A percentile compares a stretch with the other conserved stretches of the same genome.
phyloP scores from a whole-genome alignment of 306 rosid species.

The Amphicarpaea edgeworthii region DNA sequence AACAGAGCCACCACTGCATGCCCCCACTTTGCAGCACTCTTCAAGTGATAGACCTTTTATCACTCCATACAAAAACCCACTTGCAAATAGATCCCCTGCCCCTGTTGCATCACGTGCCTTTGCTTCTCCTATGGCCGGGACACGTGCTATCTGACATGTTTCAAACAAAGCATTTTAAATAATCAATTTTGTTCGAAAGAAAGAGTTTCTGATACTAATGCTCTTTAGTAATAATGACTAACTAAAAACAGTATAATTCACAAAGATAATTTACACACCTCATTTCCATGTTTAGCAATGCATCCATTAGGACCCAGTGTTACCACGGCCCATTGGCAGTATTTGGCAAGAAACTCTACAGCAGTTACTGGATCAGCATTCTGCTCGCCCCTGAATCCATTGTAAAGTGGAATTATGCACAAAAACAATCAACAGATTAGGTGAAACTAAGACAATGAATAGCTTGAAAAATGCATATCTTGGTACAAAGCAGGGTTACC shows the following conservation, averaged over 20 bases:
- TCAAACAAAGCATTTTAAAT: no score
- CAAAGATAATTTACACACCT: slow-evolving; percentile 58
- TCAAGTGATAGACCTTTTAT: slow-evolving; percentile 73
- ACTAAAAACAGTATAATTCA: no score
- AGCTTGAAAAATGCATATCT: slow-evolving; percentile 3
- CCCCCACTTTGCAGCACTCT: slow-evolving; percentile 85
- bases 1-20: slow-evolving; percentile 91
- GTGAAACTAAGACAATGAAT: neutral
- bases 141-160: slow-evolving; percentile 64
- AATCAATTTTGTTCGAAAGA: no score
- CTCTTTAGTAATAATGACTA: no score
- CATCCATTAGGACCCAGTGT: slow-evolving; percentile 83
- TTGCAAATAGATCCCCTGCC: slow-evolving; percentile 92
- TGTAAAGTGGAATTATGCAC: neutral
- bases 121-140: slow-evolving; percentile 74
- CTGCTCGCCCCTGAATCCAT: slow-evolving; percentile 58
- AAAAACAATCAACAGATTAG: neutral
- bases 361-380: slow-evolving; percentile 64
- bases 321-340: slow-evolving; percentile 87
- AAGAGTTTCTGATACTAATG: no score
- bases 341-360: slow-evolving; percentile 69
- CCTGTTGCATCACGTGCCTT: slow-evolving; percentile 82
- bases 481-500: slow-evolving; percentile 52
- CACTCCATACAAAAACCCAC: slow-evolving; percentile 87
- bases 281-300: slow-evolving; percentile 80